A percentile compares a stretch with the other conserved stretches of the same genome.
Evolutionary conservation across 768 basidiomycete genomes (phyloP).

Genomic region (Lentinula raphanica): DNA sequence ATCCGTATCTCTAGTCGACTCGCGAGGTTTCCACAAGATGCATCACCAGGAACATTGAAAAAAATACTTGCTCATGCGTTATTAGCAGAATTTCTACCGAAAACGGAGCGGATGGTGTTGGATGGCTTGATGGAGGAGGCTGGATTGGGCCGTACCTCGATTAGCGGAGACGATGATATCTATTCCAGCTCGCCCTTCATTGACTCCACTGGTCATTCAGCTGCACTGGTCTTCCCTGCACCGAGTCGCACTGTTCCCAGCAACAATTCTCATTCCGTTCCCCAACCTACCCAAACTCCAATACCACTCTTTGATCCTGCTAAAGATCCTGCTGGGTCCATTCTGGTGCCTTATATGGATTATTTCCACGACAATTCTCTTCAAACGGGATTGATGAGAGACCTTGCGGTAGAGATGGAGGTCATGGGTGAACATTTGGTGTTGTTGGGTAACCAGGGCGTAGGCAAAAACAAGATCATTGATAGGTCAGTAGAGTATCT

Average conservation of each 20-base stretch:
- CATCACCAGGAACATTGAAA: slow-evolving; percentile 33
- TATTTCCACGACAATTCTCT: slow-evolving; percentile 68
- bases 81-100: slow-evolving; percentile 57
- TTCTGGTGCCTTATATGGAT: slow-evolving; percentile 63
- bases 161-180: slow-evolving; percentile 32
- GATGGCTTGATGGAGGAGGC: slow-evolving; percentile 46
- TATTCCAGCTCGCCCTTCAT: slow-evolving; percentile 44
- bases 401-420: slow-evolving; percentile 59
- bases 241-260: slow-evolving; percentile 29
- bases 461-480: slow-evolving; percentile 68
- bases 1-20: slow-evolving; percentile 49
- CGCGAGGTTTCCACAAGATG: slow-evolving; percentile 36
- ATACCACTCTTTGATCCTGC: slow-evolving; percentile 47
- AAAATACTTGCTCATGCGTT: slow-evolving; percentile 43
- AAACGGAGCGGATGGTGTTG: slow-evolving; percentile 51
- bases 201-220: slow-evolving; percentile 17
- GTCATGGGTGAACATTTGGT: slow-evolving; percentile 60
- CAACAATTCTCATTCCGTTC: slow-evolving; percentile 8
- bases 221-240: slow-evolving; percentile 40
- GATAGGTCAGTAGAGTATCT: slow-evolving; percentile 38
- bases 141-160: slow-evolving; percentile 20
- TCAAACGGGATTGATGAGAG: slow-evolving; percentile 63
- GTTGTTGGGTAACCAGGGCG: slow-evolving; percentile 66
- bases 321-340: slow-evolving; percentile 49
- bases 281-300: slow-evolving; percentile 21